A percentile compares a stretch with the other conserved stretches of the same genome.
phyloP scores from a whole-genome alignment of 176 grass and related monocot genomes.

The Lolium multiflorum region DNA sequence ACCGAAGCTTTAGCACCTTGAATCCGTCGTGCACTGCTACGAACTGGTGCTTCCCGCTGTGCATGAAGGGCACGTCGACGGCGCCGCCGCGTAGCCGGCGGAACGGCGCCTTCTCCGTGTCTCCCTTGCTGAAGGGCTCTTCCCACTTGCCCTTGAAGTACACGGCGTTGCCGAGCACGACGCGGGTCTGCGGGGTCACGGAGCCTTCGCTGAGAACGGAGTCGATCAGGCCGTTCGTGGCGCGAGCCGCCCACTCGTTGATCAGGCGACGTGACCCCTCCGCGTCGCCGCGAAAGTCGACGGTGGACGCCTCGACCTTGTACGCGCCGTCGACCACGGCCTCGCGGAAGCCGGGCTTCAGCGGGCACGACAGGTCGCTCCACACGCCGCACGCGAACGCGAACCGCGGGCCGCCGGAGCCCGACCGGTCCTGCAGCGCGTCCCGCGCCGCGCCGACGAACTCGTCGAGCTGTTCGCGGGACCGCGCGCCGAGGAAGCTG shows the following conservation, averaged over 20 bases:
- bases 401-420: background rate
- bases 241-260: background rate
- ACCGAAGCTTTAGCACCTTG: background rate
- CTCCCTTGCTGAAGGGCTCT: background rate
- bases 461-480: background rate
- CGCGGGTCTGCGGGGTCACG: background rate
- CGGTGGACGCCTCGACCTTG: background rate
- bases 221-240: background rate
- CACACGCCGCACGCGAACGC: conserved; percentile 5
- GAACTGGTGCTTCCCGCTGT: background rate
- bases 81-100: background rate
- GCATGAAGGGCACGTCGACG: conserved; percentile 21
- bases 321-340: background rate
- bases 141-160: conserved; percentile 22
- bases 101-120: background rate
- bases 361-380: background rate
- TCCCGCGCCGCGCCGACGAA: background rate
- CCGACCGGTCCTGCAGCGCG: background rate
- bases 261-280: background rate
- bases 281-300: background rate
- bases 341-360: background rate
- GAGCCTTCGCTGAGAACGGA: background rate
- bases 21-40: background rate
- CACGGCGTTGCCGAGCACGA: conserved; percentile 11
- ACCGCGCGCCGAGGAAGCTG: background rate